Evolutionary conservation across 1,284 basidiomycete genomes (phyloP).

Genomic region (Cystobasidium sp.): DNA sequence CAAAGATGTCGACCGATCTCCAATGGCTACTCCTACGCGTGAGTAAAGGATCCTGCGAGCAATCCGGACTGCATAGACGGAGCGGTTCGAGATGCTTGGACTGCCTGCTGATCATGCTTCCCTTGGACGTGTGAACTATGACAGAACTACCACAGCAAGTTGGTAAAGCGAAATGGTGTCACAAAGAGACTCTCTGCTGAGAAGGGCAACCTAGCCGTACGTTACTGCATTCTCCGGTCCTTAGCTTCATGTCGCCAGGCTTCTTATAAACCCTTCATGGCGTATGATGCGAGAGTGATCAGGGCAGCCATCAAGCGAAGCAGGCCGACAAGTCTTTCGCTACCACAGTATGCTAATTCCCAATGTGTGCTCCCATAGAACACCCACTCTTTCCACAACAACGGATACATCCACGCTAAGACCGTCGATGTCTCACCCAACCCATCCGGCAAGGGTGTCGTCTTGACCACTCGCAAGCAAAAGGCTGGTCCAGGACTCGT

Average conservation of each 20-base stretch:
- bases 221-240: not conserved
- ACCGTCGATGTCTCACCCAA: slow-evolving; percentile 39
- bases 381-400: slow-evolving; percentile 42
- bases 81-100: not conserved
- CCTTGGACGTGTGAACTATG: not conserved
- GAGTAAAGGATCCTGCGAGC: slow-evolving; percentile 12
- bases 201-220: slow-evolving; percentile 41
- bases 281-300: too few species aligned
- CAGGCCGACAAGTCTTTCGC: not conserved
- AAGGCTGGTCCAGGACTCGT: slow-evolving; percentile 19
- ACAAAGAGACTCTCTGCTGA: slow-evolving; percentile 39
- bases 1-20: slow-evolving; percentile 30
- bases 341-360: not conserved
- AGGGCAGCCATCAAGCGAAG: not conserved
- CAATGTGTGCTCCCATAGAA: not conserved
- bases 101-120: not conserved
- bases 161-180: slow-evolving; percentile 39
- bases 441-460: slow-evolving; percentile 38
- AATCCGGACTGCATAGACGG: not conserved
- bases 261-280: too few species aligned
- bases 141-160: slow-evolving; percentile 30
- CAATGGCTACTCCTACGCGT: slow-evolving; percentile 34
- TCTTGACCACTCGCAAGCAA: slow-evolving; percentile 40
- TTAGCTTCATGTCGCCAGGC: not conserved
- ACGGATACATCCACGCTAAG: slow-evolving; percentile 41